phyloP scores from a whole-genome alignment of 2,329 filamentous ascomycete genomes.

The Fusarium buxicola region DNA sequence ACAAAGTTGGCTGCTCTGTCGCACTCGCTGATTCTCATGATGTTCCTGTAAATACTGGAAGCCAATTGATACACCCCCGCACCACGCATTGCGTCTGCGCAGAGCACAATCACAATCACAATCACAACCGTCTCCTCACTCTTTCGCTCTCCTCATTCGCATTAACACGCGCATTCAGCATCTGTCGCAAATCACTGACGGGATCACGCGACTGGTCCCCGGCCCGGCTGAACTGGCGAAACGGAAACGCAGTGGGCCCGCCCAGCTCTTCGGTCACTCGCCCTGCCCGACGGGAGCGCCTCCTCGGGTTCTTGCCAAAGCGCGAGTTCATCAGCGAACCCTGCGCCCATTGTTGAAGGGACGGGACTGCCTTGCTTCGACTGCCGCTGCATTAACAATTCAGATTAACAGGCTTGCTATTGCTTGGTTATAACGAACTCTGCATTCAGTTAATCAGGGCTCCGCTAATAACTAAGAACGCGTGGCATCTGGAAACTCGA shows the following conservation, averaged over 20 bases:
- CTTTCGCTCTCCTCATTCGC: conserved; percentile 7
- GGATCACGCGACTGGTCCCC: conserved; percentile 28
- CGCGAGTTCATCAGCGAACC: conserved; percentile 12
- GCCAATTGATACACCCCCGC: conserved; percentile 28
- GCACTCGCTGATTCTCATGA: conserved; percentile 20
- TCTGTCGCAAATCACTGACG: conserved; percentile 18
- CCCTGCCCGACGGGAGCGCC: not conserved
- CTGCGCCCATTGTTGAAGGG: conserved; percentile 7
- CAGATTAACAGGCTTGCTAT: conserved; percentile 3
- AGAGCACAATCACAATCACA: no score
- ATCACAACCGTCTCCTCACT: conserved; percentile 4
- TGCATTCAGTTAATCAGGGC: conserved; percentile 6
- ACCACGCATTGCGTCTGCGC: conserved; percentile 29
- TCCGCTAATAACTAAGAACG: not conserved
- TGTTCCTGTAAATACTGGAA: conserved; percentile 3
- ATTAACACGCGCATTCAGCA: conserved; percentile 15
- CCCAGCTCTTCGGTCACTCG: not conserved
- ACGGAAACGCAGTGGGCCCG: conserved; percentile 24
- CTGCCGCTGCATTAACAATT: conserved; percentile 35
- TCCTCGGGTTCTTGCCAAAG: not conserved
- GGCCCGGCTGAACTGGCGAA: conserved; percentile 10
- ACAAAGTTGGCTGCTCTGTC: conserved; percentile 32
- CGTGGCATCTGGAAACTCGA: conserved; percentile 23
- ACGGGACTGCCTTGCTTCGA: conserved; percentile 20
- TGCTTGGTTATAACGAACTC: conserved; percentile 1